phyloP scores from a whole-genome alignment of 306 rosid genomes.

The Gastrolobium bilobum region DNA sequence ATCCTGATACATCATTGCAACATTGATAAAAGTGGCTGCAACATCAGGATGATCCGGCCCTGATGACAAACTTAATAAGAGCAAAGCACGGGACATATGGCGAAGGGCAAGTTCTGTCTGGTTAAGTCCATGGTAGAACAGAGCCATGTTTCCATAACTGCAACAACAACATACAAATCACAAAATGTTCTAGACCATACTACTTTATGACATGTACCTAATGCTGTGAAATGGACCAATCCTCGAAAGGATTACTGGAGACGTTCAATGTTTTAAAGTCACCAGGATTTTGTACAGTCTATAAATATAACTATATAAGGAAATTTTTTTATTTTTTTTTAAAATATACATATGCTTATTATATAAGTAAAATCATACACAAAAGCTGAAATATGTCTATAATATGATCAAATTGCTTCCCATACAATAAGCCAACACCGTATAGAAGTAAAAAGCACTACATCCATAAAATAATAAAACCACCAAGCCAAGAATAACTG shows the following conservation, averaged over 20 bases:
- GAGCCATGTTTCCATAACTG: conserved; percentile 99
- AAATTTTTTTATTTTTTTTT: too few species aligned
- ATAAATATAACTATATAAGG: background rate
- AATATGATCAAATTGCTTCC: conserved; percentile 16
- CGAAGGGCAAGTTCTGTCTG: conserved; percentile 96
- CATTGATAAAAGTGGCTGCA: conserved; percentile 93
- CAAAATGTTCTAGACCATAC: conserved; percentile 25
- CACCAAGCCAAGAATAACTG: background rate
- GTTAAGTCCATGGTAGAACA: conserved; percentile 95
- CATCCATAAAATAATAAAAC: conserved; percentile 7
- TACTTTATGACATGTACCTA: background rate
- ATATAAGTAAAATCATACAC: background rate
- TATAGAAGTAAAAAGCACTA: background rate
- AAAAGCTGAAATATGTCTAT: background rate
- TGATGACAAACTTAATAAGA: conserved; percentile 89
- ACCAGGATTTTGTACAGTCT: background rate
- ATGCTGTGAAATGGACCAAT: background rate
- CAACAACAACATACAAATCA: conserved; percentile 48
- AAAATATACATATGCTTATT: background rate
- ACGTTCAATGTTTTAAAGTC: conserved; percentile 25
- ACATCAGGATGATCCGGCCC: conserved; percentile 99
- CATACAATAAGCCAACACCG: background rate
- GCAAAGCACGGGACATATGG: conserved; percentile 98
- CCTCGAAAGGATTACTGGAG: background rate
- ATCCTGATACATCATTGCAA: conserved; percentile 99